A percentile compares a stretch with the other conserved stretches of the same genome.
phyloP scores from a whole-genome alignment of 345 rosid species.

The Cardamine chenopodiifolia region DNA sequence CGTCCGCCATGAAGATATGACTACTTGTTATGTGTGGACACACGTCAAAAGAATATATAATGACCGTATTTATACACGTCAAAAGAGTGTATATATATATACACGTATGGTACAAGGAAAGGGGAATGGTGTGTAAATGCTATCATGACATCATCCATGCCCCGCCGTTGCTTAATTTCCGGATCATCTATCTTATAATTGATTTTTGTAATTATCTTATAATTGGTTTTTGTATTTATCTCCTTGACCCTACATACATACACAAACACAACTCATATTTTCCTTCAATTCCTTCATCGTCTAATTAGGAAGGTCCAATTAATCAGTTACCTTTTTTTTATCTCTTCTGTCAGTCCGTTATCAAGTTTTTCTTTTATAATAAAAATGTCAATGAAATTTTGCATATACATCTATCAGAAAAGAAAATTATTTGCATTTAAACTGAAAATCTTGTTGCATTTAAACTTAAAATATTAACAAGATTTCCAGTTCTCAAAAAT shows the following conservation, averaged over 20 bases:
- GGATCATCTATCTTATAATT: conserved; percentile 28
- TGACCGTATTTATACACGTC: neutral
- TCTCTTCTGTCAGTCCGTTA: neutral
- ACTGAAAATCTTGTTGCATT: neutral
- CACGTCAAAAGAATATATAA: conserved; percentile 2
- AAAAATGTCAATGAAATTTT: neutral
- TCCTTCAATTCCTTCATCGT: conserved; percentile 4
- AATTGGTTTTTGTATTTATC: conserved; percentile 28
- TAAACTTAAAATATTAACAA: neutral
- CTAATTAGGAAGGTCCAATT: neutral
- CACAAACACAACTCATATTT: conserved; percentile 24
- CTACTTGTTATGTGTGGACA: neutral
- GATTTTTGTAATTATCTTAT: conserved; percentile 23
- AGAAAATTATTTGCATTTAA: neutral
- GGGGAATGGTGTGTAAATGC: neutral
- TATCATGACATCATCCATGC: conserved; percentile 36
- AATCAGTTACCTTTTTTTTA: neutral
- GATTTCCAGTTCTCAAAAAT: neutral
- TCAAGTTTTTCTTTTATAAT: neutral
- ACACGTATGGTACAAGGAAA: conserved; percentile 23
- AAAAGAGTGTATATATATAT: neutral
- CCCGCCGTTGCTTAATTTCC: conserved; percentile 33
- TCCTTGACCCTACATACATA: conserved; percentile 12
- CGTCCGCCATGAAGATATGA: neutral
- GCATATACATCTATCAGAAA: neutral